Conservation (phyloP, 2,329 filamentous ascomycete genomes). For the Seiridium cupressi region DNA sequence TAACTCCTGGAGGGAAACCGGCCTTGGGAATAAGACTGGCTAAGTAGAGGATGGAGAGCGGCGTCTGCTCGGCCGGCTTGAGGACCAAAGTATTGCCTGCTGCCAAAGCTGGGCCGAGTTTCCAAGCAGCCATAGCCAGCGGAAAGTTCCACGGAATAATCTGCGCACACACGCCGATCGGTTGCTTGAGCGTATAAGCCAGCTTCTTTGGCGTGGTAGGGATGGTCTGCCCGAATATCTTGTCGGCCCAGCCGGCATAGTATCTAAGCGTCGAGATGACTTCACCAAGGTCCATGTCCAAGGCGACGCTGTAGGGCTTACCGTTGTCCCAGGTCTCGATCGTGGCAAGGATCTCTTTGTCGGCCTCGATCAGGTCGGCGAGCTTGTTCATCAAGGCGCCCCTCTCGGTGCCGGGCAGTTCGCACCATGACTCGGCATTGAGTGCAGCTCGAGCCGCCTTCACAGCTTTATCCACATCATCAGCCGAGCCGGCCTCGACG, state of each 20-base stretch:
- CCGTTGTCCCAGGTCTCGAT: slow-evolving; percentile 83
- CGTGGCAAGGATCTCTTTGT: slow-evolving; percentile 48
- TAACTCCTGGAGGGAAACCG: slow-evolving; percentile 74
- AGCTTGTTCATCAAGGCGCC: slow-evolving; percentile 70
- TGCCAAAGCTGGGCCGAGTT: slow-evolving; percentile 69
- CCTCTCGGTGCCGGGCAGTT: slow-evolving; percentile 63
- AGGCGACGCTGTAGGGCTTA: slow-evolving; percentile 66
- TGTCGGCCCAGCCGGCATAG: slow-evolving; percentile 78
- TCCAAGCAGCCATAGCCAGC: slow-evolving; percentile 70
- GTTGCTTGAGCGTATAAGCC: slow-evolving; percentile 73
- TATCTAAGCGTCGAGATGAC: slow-evolving; percentile 57
- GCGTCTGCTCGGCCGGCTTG: slow-evolving; percentile 68
- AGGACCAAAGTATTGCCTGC: slow-evolving; percentile 63
- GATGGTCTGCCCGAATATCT: slow-evolving; percentile 75
- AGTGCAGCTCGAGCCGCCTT: slow-evolving; percentile 68
- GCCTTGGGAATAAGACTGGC: slow-evolving; percentile 68
- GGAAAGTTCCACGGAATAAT: slow-evolving; percentile 61
- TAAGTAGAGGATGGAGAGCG: slow-evolving; percentile 63
- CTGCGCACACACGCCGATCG: slow-evolving; percentile 71
- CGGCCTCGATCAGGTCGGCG: slow-evolving; percentile 65
- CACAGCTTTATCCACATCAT: slow-evolving; percentile 67
- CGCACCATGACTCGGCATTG: slow-evolving; percentile 66
- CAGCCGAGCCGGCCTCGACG: slow-evolving; percentile 63
- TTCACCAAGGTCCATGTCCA: slow-evolving; percentile 58
- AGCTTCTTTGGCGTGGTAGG: slow-evolving; percentile 67